Evolutionary conservation across 2,329 filamentous ascomycete species (phyloP).

Genomic region (Fusarium sp.): DNA sequence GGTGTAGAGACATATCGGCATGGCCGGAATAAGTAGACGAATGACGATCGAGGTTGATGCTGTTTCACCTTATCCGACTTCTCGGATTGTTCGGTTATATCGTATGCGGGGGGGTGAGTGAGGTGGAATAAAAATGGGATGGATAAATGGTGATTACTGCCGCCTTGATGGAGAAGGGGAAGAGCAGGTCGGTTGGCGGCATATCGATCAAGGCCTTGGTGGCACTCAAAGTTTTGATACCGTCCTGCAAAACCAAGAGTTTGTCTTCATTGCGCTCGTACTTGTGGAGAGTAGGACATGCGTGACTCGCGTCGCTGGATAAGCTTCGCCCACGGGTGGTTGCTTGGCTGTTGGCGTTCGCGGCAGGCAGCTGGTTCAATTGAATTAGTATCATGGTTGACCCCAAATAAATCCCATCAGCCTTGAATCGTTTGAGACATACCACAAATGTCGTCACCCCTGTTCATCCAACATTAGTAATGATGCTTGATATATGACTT

Average conservation of each 20-base stretch:
- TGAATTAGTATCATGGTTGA: conserved; percentile 34
- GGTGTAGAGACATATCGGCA: conserved; percentile 3
- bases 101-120: neutral
- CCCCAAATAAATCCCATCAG: conserved; percentile 11
- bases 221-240: conserved; percentile 9
- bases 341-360: conserved; percentile 52
- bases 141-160: conserved; percentile 9
- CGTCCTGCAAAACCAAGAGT: conserved; percentile 16
- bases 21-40: conserved; percentile 17
- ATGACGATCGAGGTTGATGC: conserved; percentile 6
- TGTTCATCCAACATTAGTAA: conserved; percentile 43
- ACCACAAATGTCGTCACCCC: conserved; percentile 58
- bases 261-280: conserved; percentile 44
- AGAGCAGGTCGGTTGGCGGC: conserved; percentile 23
- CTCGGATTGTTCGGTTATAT: conserved; percentile 22
- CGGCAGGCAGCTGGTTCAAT: conserved; percentile 49
- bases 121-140: neutral
- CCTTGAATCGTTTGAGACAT: conserved; percentile 41
- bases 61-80: conserved; percentile 27
- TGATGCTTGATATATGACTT: neutral
- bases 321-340: conserved; percentile 51
- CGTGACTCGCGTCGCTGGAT: conserved; percentile 48
- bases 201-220: conserved; percentile 11
- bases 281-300: conserved; percentile 41
- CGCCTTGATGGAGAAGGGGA: conserved; percentile 14